Evolutionary conservation across 78 protist species (phyloP).

Genomic region (Dictyostelium capitatum): DNA sequence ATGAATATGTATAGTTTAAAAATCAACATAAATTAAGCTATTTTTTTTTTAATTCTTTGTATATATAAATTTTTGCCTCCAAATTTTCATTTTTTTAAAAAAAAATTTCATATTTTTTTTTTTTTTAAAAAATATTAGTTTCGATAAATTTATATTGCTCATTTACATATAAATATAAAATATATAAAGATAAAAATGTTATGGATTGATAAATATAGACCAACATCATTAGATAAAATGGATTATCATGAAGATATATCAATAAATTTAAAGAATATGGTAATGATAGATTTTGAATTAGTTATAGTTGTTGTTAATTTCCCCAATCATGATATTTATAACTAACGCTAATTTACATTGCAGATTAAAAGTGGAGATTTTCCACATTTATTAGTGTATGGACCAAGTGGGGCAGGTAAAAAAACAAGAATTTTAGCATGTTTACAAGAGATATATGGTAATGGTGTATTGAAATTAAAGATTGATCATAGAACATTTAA

Average conservation of each 20-base stretch:
- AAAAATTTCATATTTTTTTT: background rate
- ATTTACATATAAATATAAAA: background rate
- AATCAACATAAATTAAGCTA: background rate
- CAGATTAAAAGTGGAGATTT: constrained; percentile 88
- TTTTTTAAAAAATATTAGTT: background rate
- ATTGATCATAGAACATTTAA: constrained; percentile 79
- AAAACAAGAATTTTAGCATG: constrained; percentile 95
- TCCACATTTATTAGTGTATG: constrained; percentile 98
- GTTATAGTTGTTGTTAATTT: background rate
- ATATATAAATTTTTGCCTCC: no score
- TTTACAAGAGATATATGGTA: constrained; percentile 95
- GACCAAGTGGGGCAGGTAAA: constrained; percentile 99
- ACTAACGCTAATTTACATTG: background rate
- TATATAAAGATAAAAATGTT: constrained; percentile 76
- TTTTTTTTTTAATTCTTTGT: background rate
- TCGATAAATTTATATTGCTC: background rate
- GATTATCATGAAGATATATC: constrained; percentile 86
- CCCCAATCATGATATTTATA: background rate
- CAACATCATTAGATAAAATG: constrained; percentile 88
- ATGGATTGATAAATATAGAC: constrained; percentile 98
- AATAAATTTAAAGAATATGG: constrained; percentile 83
- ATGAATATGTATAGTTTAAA: no score
- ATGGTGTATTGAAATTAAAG: constrained; percentile 85
- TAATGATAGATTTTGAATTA: constrained; percentile 2
- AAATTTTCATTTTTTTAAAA: background rate